These are phyloP conservation scores for Adansonia digitata DNA, from an alignment of 345 rosid genomes.

Conservation along the genomic window DNA sequence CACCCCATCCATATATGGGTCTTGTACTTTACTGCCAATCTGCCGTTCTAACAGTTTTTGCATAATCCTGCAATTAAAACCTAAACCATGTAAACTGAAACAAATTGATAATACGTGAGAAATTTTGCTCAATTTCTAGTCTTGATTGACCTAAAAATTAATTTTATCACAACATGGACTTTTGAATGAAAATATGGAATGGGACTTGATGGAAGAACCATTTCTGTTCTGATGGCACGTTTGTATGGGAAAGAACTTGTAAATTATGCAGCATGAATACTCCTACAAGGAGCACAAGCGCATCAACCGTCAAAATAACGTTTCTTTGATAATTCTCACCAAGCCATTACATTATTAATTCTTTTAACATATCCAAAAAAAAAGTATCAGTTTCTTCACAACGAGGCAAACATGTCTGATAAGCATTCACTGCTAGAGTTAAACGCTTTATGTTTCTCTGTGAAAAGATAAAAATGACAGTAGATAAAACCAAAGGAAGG, in stretches of 20 bases:
- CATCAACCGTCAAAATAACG: neutral
- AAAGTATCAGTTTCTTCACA: neutral
- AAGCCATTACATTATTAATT: neutral
- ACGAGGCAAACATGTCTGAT: neutral
- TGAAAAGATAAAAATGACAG: neutral
- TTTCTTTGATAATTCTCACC: neutral
- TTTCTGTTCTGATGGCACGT: neutral
- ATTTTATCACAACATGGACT: neutral
- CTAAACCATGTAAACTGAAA: conserved; percentile 9
- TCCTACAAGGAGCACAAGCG: neutral
- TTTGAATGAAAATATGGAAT: neutral
- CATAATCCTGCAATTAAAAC: conserved; percentile 53
- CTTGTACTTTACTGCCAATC: conserved; percentile 96
- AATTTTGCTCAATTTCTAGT: neutral
- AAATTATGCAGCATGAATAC: neutral
- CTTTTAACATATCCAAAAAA: neutral
- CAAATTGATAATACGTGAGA: neutral
- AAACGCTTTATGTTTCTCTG: neutral
- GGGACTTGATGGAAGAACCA: neutral
- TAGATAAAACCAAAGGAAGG: neutral
- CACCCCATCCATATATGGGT: conserved; percentile 92
- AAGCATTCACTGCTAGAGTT: neutral
- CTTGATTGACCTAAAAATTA: neutral
- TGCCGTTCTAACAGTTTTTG: conserved; percentile 68
- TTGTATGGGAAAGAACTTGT: neutral